Base-by-base conservation (phyloP, 257 asterid species). In the Solanum appendiculatum region DNA sequence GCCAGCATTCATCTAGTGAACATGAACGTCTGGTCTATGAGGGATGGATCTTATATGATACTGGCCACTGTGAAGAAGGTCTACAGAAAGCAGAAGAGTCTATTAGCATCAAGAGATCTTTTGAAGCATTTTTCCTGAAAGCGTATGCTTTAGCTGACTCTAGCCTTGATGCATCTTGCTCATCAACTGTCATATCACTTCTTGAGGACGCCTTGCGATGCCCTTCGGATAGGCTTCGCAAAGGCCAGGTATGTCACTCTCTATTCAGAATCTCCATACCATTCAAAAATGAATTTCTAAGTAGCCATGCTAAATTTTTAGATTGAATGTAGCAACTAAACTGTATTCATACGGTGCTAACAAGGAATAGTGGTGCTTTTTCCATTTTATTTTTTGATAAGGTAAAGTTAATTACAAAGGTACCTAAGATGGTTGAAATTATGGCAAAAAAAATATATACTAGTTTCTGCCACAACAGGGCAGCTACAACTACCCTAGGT, bases 81-180 rank as follows among this genome's bases (percentile, higher is more conserved):
- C 94, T 96, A 64, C 88, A 75, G 85, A 97, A 97, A 91, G 98
- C 99, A 20, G 99, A 96, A 94, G 98, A 97, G 90, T 96, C 99
- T 68, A 97, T 96, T 85, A 89, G 85, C 88, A 95, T 93, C 72
- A 98, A 94, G 88, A 95, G 99, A 92, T 97, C 99, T 56, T 97
- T 97, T 68, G 99, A 97, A 93, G 99, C 99, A 56, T 97, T 95
- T 92, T 97, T 97, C 93, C 90, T 97, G 91, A 97, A 97, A 94
- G 99, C 99, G 34, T 97, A 96, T 90, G 99, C 99, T 84, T 93
- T 97, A 88, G 99, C 99, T 1, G 99, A 97, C 90, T 97, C 99
- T 37, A 93, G 98, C 93, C 93, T 91, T 60, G 99, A 97, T 88
- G 94, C 98, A 37, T 97, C 99, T 63, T 95, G 98, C 92, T 96